These are phyloP conservation scores for Aspergillus sp. DNA, from an alignment of 2,329 filamentous ascomycete genomes.

Conservation along the genomic window DNA sequence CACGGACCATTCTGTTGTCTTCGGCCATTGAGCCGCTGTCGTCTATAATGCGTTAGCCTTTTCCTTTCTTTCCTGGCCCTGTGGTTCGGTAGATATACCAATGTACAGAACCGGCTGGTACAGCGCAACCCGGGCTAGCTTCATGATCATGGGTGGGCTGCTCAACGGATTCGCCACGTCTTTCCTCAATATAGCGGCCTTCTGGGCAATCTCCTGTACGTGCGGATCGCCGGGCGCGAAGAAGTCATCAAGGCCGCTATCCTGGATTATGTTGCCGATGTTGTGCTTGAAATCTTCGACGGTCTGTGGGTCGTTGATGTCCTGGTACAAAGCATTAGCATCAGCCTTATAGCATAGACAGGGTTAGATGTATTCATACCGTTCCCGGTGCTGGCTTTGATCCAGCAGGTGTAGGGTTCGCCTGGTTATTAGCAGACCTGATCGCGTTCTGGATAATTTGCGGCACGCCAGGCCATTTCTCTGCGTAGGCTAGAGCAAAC, in stretches of 20 bases:
- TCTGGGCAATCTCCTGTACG: neutral
- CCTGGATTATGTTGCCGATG: neutral
- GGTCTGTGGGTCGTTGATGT: neutral
- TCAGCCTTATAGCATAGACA: neutral
- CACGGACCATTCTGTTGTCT: neutral
- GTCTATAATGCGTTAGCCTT: neutral
- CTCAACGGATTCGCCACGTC: neutral
- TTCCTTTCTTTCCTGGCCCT: accelerated
- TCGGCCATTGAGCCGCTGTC: conserved; percentile 1
- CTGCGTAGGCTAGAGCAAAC: neutral
- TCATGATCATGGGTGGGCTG: neutral
- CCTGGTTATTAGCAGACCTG: neutral
- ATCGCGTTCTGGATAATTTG: neutral
- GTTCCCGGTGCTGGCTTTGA: neutral
- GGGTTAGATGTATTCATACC: neutral
- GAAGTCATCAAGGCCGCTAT: neutral
- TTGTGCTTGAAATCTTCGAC: neutral
- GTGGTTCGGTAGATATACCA: neutral
- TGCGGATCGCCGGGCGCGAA: neutral
- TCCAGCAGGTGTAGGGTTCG: neutral
- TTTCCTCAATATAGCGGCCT: neutral
- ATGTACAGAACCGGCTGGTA: conserved; percentile 1
- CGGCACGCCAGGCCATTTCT: neutral
- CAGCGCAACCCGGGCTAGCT: neutral
- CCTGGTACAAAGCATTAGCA: neutral